Conservation (phyloP, 2,329 filamentous ascomycete species). For the Davidsoniella neocaledoniae region DNA sequence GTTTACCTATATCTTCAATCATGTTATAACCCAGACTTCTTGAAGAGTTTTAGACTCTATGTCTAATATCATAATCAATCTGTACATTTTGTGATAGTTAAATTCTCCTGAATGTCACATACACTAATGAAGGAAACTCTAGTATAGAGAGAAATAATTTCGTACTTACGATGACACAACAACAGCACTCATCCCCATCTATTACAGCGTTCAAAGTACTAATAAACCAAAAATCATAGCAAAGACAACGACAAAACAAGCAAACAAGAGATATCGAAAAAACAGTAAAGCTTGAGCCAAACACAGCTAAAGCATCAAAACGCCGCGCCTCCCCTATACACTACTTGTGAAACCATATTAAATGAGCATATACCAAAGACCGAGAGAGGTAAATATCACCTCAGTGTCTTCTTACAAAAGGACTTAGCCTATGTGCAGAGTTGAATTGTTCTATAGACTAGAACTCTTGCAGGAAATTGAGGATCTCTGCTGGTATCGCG, state of each 20-base stretch:
- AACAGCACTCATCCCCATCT: background rate
- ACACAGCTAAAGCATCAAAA: background rate
- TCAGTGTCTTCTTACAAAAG: background rate
- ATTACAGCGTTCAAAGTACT: too few relatives aligned
- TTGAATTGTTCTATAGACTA: background rate
- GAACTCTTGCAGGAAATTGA: conserved; percentile 6
- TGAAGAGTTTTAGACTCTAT: too few relatives aligned
- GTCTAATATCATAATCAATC: too few relatives aligned
- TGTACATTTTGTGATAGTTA: too few relatives aligned
- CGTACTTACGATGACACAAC: background rate
- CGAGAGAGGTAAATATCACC: background rate
- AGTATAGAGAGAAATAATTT: background rate
- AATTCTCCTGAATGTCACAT: too few relatives aligned
- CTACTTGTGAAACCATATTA: background rate
- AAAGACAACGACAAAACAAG: background rate
- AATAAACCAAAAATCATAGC: background rate
- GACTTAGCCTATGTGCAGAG: background rate
- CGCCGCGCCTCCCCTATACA: background rate
- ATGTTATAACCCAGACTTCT: too few relatives aligned
- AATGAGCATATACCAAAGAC: conserved; percentile 1
- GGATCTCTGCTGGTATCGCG: conserved; percentile 4
- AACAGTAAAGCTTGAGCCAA: background rate
- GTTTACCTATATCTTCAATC: too few relatives aligned
- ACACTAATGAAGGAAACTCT: too few relatives aligned
- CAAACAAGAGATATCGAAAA: conserved; percentile 4